phyloP scores from a whole-genome alignment of 805 yeast species.

The Crinitomyces ghanaensis region DNA sequence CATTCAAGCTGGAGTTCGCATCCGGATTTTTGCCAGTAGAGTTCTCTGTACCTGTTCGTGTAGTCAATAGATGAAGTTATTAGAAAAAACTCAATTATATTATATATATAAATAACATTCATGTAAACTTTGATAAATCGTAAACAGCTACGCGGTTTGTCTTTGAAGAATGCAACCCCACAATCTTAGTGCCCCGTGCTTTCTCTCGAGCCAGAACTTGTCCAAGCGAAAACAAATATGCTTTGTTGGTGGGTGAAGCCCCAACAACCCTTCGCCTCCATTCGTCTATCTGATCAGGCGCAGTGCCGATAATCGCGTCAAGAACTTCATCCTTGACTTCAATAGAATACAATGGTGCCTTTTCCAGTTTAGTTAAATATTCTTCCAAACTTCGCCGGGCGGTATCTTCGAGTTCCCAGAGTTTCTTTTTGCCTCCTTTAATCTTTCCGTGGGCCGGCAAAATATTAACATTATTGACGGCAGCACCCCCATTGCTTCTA shows the following conservation, averaged over 20 bases:
- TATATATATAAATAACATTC: neutral
- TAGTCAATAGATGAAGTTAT: too few relatives aligned
- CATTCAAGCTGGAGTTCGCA: too few relatives aligned
- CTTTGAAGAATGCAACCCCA: conserved; percentile 66
- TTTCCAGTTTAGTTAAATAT: conserved; percentile 42
- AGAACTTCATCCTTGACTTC: conserved; percentile 76
- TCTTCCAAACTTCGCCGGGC: conserved; percentile 49
- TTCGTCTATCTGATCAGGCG: conserved; percentile 25
- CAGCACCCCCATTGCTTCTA: neutral
- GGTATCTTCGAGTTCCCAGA: conserved; percentile 71
- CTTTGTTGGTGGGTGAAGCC: conserved; percentile 69
- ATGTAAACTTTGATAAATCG: conserved; percentile 34
- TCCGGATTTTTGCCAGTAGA: too few relatives aligned
- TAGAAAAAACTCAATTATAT: too few relatives aligned
- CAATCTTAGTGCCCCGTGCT: conserved; percentile 60
- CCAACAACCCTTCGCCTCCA: conserved; percentile 79
- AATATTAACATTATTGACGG: too few relatives aligned
- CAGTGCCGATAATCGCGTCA: conserved; percentile 47
- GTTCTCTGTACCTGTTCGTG: too few relatives aligned
- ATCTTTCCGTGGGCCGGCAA: too few relatives aligned
- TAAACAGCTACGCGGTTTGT: conserved; percentile 58
- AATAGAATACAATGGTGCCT: conserved; percentile 64
- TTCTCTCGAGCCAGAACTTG: conserved; percentile 63
- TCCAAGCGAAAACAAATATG: conserved; percentile 65
- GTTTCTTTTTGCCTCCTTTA: conserved; percentile 59